Percentiles rank a stretch among this genome's conserved stretches.
Conservation (phyloP, 371 early-diverging fungal species). For the Phascolomyces articulosus region DNA sequence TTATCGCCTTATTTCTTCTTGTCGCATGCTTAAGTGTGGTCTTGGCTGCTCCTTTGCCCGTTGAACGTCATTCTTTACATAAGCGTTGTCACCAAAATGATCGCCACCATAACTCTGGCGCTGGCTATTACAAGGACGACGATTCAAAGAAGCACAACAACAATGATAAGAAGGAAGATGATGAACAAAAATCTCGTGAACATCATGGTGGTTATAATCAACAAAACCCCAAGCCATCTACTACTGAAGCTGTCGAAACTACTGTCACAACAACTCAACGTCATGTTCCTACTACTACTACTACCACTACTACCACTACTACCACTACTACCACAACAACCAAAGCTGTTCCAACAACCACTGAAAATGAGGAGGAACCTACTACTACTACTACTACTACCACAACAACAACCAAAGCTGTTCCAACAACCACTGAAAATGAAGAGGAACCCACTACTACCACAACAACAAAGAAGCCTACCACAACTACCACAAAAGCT, state of each 20-base stretch:
- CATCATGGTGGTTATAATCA: not conserved
- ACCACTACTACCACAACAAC: too few species aligned
- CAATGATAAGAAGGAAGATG: not conserved
- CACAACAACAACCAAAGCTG: too few species aligned
- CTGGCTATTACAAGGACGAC: not conserved
- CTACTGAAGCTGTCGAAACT: slow-evolving; percentile 24
- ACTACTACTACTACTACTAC: too few species aligned
- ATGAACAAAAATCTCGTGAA: not conserved
- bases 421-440: too few species aligned
- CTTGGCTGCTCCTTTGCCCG: slow-evolving; percentile 10
- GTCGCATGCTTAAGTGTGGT: slow-evolving; percentile 2
- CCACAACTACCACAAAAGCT: too few species aligned
- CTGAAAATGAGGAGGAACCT: too few species aligned
- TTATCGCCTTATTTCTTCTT: not conserved
- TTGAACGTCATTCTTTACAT: not conserved
- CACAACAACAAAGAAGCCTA: not conserved
- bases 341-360: too few species aligned
- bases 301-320: too few species aligned
- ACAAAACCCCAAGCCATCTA: not conserved
- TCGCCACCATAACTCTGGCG: not conserved
- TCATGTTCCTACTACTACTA: not conserved
- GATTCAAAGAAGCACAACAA: not conserved
- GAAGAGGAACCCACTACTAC: not conserved
- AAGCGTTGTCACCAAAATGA: not conserved
- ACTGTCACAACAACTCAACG: slow-evolving; percentile 5